Percentiles rank a stretch among this genome's conserved stretches.
These are phyloP conservation scores for Conticribra weissflogii DNA, from an alignment of 108 stramenopile genomes.

Conservation along the genomic window DNA sequence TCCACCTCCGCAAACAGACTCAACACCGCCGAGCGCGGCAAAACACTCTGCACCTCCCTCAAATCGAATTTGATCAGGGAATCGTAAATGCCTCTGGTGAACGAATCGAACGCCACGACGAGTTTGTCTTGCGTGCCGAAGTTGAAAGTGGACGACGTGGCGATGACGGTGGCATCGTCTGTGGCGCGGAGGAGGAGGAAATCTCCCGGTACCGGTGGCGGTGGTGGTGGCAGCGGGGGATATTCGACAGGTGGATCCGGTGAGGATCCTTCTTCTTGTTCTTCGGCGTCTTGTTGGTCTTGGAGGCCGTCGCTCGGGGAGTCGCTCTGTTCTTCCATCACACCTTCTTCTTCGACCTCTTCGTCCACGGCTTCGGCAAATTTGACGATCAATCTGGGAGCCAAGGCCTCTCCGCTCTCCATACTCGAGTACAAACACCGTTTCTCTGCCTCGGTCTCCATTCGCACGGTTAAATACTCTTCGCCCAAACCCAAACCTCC, in stretches of 20 bases:
- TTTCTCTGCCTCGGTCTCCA: constrained; percentile 23
- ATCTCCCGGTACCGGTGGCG: constrained; percentile 21
- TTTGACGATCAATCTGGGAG: constrained; percentile 13
- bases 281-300: too few relatives aligned
- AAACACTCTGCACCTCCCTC: constrained; percentile 2
- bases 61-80: constrained; percentile 24
- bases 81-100: constrained; percentile 20
- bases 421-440: constrained; percentile 32
- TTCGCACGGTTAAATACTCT: constrained; percentile 14
- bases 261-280: neutral
- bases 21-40: constrained; percentile 19
- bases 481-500: neutral
- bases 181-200: constrained; percentile 26
- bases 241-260: too few relatives aligned
- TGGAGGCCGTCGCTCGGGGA: too few relatives aligned
- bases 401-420: constrained; percentile 18
- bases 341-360: too few relatives aligned
- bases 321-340: too few relatives aligned
- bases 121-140: constrained; percentile 21
- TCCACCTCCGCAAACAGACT: constrained; percentile 19
- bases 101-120: constrained; percentile 15
- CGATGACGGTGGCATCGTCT: constrained; percentile 30
- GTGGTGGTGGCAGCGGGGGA: neutral
- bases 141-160: constrained; percentile 2
- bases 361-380: neutral